Percentiles rank a stretch among this genome's conserved stretches.
These are phyloP conservation scores for Aspergillus versicolor DNA, from an alignment of 2,329 filamentous ascomycete genomes.

Conservation along the genomic window DNA sequence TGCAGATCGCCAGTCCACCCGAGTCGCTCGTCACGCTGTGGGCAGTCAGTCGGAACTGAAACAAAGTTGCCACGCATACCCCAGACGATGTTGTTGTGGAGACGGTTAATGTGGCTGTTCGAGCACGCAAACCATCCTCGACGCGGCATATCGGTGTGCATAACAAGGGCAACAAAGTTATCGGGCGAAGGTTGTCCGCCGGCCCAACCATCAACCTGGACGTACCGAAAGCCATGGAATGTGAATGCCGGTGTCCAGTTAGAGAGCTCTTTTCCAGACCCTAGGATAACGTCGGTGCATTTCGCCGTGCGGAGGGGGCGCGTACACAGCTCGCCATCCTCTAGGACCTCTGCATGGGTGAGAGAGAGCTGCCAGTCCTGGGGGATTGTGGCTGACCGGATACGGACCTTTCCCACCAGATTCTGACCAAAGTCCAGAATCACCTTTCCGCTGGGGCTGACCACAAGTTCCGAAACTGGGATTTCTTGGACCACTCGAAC, in stretches of 20 bases:
- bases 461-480: neutral
- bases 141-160: conserved; percentile 55
- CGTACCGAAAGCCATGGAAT: conserved; percentile 5
- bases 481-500: neutral
- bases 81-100: conserved; percentile 58
- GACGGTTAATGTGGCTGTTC: conserved; percentile 51
- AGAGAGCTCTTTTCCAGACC: neutral
- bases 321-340: neutral
- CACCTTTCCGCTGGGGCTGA: neutral
- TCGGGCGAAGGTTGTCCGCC: neutral
- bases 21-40: conserved; percentile 56
- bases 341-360: conserved; percentile 2
- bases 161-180: conserved; percentile 40
- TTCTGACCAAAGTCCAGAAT: conserved; percentile 7
- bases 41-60: conserved; percentile 58
- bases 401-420: neutral
- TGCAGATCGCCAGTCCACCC: conserved; percentile 56
- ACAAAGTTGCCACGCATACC: conserved; percentile 61
- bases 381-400: neutral
- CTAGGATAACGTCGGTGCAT: neutral
- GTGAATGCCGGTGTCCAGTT: conserved; percentile 1
- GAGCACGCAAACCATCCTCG: conserved; percentile 56
- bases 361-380: neutral
- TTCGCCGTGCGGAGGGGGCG: neutral
- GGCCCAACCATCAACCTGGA: neutral